Base-by-base conservation (phyloP, 495 filamentous ascomycete genomes). In the Penicillium malachiteum region DNA sequence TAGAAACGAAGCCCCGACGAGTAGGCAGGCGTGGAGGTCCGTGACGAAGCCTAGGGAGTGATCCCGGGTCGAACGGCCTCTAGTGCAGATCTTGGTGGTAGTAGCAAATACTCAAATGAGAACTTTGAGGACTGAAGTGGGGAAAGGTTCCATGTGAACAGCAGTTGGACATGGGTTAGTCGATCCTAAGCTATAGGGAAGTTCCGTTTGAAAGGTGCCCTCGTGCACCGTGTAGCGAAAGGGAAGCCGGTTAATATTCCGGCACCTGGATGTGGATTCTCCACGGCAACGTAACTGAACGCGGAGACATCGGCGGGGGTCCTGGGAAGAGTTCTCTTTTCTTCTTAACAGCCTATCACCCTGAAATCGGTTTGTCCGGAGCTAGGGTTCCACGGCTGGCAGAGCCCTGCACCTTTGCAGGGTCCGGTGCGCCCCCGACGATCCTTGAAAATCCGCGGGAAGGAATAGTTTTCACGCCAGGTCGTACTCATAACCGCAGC, bases 71-170 rank as follows among this genome's bases (percentile, higher is more conserved):
- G 79, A 86, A 85, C 80, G 75, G 78, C 80, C 81, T 71, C 79
- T 83, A 84, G 81, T 86, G 80, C 79, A 84, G 83, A 82, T 86
- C 82, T 86, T 84, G 81, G 82, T 86, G 75, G 80, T 82, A 86
- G 79, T 86, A 86, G 81, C 79, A 86, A 86, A 86, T 86, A 86
- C 77, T 85, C 81, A 83, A 85, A 85, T 84, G 76, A 84, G 79
- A 85, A 83, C 79, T 84, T 85, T 81, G 80, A 84, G 77, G 81
- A 84, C 81, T 83, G 79, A 86, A 84, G 81, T 85, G 78, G 79
- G 78, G 80, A 85, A 86, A 84, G 78, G 83, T 84, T 86, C 78
- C 74, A 76, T 83, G 79, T 82, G 75, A 85, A 84, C 77, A 85
- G 80, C 78, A 81, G 79, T 85, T 84, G 78, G 78, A 83, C 81